phyloP scores from a whole-genome alignment of 2,329 filamentous ascomycete genomes.

The Pseudonectria buxi region DNA sequence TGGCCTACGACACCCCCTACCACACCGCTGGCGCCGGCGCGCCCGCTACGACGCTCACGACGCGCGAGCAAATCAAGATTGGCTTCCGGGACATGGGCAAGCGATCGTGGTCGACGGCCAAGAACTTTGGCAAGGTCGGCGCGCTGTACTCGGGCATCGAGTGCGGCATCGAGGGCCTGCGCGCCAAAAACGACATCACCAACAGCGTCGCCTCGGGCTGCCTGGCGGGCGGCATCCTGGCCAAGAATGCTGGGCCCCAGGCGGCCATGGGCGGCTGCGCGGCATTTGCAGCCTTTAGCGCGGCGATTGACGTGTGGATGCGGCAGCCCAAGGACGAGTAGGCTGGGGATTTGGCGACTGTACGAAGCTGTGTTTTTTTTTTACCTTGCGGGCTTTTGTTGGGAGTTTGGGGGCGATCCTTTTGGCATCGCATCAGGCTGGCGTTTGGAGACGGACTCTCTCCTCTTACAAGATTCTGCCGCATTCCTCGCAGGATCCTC shows the following conservation, averaged over 20 bases:
- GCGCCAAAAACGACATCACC: conserved; percentile 86
- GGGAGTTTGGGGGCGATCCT: conserved; percentile 23
- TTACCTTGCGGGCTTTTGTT: conserved; percentile 14
- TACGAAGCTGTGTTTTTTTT: conserved; percentile 14
- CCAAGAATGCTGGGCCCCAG: conserved; percentile 80
- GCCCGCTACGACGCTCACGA: conserved; percentile 58
- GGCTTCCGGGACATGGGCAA: conserved; percentile 95
- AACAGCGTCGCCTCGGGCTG: conserved; percentile 88
- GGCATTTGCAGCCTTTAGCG: conserved; percentile 88
- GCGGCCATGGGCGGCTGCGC: conserved; percentile 81
- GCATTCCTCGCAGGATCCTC: conserved; percentile 2
- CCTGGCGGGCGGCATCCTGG: conserved; percentile 82
- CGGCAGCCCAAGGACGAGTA: conserved; percentile 62
- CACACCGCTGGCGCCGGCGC: conserved; percentile 41
- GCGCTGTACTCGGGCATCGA: conserved; percentile 88
- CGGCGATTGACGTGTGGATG: conserved; percentile 91
- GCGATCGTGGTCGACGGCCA: conserved; percentile 74
- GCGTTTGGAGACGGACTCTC: conserved; percentile 26
- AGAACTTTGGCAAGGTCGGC: conserved; percentile 93
- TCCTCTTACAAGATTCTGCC: conserved; percentile 18
- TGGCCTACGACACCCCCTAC: conserved; percentile 96
- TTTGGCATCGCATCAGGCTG: conserved; percentile 24
- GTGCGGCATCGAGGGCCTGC: conserved; percentile 86
- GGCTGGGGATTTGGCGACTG: conserved; percentile 2
- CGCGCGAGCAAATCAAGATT: conserved; percentile 72